These are phyloP conservation scores for Mucor circinelloides DNA, from an alignment of 371 early-diverging fungal species.

Conservation along the genomic window DNA sequence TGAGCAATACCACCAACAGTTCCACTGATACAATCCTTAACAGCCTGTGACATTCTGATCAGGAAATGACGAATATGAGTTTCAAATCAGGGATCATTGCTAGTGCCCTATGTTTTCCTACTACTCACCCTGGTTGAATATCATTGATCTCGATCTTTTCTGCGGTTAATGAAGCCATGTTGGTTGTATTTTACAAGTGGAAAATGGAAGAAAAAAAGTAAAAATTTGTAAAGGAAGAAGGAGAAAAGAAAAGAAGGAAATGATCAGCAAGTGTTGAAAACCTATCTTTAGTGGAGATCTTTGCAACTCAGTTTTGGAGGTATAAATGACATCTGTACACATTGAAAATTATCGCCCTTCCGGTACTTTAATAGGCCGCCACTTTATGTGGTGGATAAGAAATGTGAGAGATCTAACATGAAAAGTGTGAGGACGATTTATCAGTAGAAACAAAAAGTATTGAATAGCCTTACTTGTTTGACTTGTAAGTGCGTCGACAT, in stretches of 20 bases:
- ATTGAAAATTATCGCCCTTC: too few species aligned
- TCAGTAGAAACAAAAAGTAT: too few species aligned
- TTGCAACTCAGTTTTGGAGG: neutral
- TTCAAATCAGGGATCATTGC: neutral
- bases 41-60: conserved; percentile 50
- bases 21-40: conserved; percentile 78
- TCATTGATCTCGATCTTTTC: conserved; percentile 22
- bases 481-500: too few species aligned
- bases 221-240: conserved; percentile 6
- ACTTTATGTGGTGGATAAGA: too few species aligned
- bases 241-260: neutral
- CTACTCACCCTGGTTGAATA: conserved; percentile 26
- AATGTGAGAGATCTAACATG: too few species aligned
- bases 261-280: neutral
- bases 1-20: conserved; percentile 80
- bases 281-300: neutral
- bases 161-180: conserved; percentile 18
- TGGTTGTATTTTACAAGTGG: neutral
- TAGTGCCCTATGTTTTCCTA: neutral
- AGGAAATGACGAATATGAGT: neutral
- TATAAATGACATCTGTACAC: neutral
- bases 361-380: too few species aligned
- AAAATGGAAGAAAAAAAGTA: conserved; percentile 6
- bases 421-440: too few species aligned
- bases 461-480: too few species aligned